Conservation (phyloP, 495 filamentous ascomycete species). For the Penicillium malachiteum region DNA sequence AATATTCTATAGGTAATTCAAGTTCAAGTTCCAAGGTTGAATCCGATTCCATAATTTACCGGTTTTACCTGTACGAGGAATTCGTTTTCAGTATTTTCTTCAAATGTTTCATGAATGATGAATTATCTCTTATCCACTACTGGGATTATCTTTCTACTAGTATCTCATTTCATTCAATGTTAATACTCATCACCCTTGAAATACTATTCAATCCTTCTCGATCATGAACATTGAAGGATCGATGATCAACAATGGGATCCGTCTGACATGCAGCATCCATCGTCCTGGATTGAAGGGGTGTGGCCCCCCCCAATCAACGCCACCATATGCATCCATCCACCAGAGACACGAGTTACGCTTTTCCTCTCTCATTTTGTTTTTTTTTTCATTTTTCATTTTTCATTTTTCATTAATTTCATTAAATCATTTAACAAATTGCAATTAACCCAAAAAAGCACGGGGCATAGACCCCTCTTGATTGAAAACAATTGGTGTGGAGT, state of each 20-base stretch:
- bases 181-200: no score
- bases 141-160: conserved; percentile 2
- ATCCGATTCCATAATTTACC: no score
- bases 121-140: no score
- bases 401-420: no score
- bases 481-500: conserved; percentile 1
- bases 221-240: conserved; percentile 7
- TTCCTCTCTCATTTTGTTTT: no score
- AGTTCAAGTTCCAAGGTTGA: no score
- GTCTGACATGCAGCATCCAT: conserved; percentile 31
- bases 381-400: no score
- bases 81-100: not conserved
- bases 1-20: no score
- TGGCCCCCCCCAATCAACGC: conserved; percentile 8
- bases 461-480: not conserved
- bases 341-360: conserved; percentile 1
- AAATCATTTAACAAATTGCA: no score
- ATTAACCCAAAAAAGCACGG: not conserved
- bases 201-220: not conserved
- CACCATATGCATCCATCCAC: conserved; percentile 7
- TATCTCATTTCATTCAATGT: not conserved
- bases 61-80: no score
- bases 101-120: no score
- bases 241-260: conserved; percentile 25
- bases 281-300: conserved; percentile 1